A percentile compares a stretch with the other conserved stretches of the same genome.
Evolutionary conservation across 2,329 filamentous ascomycete genomes (phyloP).

Genomic region (Fusarium coffeatum): DNA sequence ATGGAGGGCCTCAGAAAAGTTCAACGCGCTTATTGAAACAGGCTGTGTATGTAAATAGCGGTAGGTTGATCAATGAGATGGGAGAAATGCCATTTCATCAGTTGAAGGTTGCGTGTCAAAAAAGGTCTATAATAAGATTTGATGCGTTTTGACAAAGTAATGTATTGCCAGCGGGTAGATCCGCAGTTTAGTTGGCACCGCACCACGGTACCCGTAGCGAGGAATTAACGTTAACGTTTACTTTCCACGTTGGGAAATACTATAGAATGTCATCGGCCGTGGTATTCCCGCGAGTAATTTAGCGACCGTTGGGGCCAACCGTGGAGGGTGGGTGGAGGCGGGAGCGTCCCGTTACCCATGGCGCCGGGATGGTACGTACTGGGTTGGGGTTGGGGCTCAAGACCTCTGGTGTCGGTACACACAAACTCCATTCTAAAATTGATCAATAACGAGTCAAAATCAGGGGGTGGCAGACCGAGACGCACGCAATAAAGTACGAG

Average conservation of each 20-base stretch:
- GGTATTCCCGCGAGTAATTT: constrained; percentile 24
- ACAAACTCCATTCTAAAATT: constrained; percentile 23
- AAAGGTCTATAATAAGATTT: background rate
- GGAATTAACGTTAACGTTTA: constrained; percentile 22
- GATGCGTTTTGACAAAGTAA: constrained; percentile 11
- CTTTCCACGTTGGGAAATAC: constrained; percentile 37
- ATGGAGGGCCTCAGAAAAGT: constrained; percentile 34
- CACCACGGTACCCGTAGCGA: background rate
- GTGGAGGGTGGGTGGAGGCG: constrained; percentile 22
- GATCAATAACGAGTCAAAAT: constrained; percentile 3
- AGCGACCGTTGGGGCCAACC: constrained; percentile 29
- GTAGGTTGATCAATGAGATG: constrained; percentile 1
- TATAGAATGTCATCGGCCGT: constrained; percentile 24
- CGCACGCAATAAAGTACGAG: constrained; percentile 26
- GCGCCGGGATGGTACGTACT: constrained; percentile 28
- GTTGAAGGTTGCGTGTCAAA: background rate
- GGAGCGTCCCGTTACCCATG: constrained; percentile 24
- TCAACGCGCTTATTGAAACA: constrained; percentile 22
- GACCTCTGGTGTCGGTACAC: constrained; percentile 35
- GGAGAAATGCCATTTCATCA: constrained; percentile 1
- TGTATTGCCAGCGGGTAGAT: constrained; percentile 36
- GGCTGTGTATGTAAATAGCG: constrained; percentile 14
- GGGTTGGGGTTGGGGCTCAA: constrained; percentile 37
- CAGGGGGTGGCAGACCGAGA: constrained; percentile 21
- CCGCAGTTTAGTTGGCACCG: constrained; percentile 33